Conservation (phyloP, 768 basidiomycete genomes). For the Mycena galericulata region DNA sequence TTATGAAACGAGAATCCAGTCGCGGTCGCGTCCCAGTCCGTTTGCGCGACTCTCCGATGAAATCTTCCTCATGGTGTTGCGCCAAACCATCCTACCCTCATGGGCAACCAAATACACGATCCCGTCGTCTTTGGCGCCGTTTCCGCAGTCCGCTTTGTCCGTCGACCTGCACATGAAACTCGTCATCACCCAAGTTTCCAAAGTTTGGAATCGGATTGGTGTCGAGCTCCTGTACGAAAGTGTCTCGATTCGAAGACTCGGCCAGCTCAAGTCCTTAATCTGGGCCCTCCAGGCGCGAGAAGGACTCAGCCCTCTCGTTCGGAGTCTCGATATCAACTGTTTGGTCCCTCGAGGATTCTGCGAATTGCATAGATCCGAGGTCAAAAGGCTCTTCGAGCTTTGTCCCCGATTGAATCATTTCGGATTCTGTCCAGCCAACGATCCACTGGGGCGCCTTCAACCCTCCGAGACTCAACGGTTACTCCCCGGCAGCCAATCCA, state of each 20-base stretch:
- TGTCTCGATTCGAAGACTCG: conserved; percentile 38
- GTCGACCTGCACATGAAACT: conserved; percentile 36
- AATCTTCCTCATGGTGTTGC: neutral
- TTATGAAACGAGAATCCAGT: too few species aligned
- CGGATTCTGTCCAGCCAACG: neutral
- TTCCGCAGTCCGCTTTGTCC: conserved; percentile 37
- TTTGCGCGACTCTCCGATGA: neutral
- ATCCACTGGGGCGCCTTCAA: neutral
- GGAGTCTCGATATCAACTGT: conserved; percentile 24
- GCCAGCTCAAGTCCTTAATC: conserved; percentile 37
- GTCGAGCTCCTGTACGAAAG: conserved; percentile 41
- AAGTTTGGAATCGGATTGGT: conserved; percentile 39
- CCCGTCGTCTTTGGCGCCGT: conserved; percentile 24
- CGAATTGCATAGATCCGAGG: conserved; percentile 9
- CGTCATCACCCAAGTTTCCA: conserved; percentile 39
- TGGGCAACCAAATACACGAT: conserved; percentile 6
- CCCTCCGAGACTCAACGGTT: neutral
- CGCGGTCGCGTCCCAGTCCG: too few species aligned
- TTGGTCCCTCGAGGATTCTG: conserved; percentile 24
- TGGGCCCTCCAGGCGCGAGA: conserved; percentile 32
- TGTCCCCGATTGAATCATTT: conserved; percentile 16
- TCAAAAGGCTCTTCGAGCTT: neutral
- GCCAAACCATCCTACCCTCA: neutral
- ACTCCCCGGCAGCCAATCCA: neutral
- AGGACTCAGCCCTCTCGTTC: conserved; percentile 27